A percentile compares a stretch with the other conserved stretches of the same genome.
Evolutionary conservation across 768 basidiomycete species (phyloP).

Genomic region (Pulveroboletus sp.): DNA sequence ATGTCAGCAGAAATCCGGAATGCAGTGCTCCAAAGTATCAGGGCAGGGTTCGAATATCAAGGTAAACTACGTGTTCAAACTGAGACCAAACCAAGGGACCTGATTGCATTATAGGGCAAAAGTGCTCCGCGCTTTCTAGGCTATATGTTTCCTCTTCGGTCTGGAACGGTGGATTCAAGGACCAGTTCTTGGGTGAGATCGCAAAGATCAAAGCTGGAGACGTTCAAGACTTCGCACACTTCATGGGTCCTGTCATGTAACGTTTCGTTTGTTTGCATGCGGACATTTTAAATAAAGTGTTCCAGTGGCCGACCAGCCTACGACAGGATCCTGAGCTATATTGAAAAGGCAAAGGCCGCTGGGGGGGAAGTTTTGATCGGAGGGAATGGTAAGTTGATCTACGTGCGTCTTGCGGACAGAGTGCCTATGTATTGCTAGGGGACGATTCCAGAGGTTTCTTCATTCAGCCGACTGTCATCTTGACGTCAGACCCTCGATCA

Average conservation of each 20-base stretch:
- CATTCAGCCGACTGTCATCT: conserved; percentile 90
- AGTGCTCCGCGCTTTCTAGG: conserved; percentile 93
- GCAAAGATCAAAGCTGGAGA: conserved; percentile 85
- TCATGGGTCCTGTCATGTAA: conserved; percentile 96
- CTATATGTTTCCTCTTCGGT: conserved; percentile 84
- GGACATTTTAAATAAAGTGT: background rate
- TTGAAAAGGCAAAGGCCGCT: conserved; percentile 80
- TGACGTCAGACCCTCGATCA: conserved; percentile 86
- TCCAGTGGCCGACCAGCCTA: conserved; percentile 79
- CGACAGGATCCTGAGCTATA: conserved; percentile 81
- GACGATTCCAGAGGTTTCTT: conserved; percentile 93
- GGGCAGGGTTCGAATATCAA: conserved; percentile 95
- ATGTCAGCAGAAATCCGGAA: conserved; percentile 82
- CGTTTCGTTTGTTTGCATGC: conserved; percentile 9
- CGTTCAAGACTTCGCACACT: conserved; percentile 74
- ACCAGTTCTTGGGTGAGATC: conserved; percentile 68
- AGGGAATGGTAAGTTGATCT: conserved; percentile 57
- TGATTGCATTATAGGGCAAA: conserved; percentile 61
- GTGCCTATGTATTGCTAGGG: conserved; percentile 36
- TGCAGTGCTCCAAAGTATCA: conserved; percentile 84
- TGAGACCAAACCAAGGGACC: background rate
- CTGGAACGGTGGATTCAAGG: conserved; percentile 87
- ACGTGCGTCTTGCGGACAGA: background rate
- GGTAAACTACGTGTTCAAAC: conserved; percentile 40
- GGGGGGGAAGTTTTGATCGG: conserved; percentile 92